Base-by-base conservation (phyloP, 805 yeast species). In the Saccharomyces paradoxus region DNA sequence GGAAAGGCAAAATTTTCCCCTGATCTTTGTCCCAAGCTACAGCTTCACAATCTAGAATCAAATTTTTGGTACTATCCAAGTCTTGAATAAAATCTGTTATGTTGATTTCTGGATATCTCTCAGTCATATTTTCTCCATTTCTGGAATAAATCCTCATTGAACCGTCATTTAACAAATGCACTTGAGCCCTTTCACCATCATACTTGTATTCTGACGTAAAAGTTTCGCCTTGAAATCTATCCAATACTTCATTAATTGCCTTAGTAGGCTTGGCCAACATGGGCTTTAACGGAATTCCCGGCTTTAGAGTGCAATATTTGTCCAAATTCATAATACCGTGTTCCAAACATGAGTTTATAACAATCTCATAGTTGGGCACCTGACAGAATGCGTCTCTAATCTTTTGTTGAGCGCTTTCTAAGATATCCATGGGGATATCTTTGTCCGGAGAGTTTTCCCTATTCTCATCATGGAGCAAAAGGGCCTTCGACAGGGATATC, bases 221-320 rank as follows among this genome's bases (percentile, higher is more conserved):
- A 55, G 81, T 81, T 60, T 84, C 86, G 49, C 84, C 89, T 59
- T 86, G 87, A 67, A 94, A 91, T 54, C 96, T 76, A 67, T 94
- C 96, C 57, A 94, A 76, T 1, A 94, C 88, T 67, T 94, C 99
- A n/a, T 87, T 81, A 37, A 94, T 84, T 1, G 97, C 81, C 66
- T 94, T 92, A 0, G 98, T 92, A 2, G 99, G 99, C 67, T 92
- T 94, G 6, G 99, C 99, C 64, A 94, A 80, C 99, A 94, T 94
- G 0, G 99, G 99, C 67, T 91, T 92, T 62, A 94, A 76, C 0
- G 99, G 99, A 4, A 94, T 83, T 1, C 98, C 98, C 0, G 99
- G 96, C 9, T 85, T 83, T 57, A 94, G 73, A 44, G 82, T 82
- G 62, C 95, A 84, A 59, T 84, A 80, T 9, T 85, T 83, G 50